These are phyloP conservation scores for Chalciporus piperatus DNA, from an alignment of 768 basidiomycete genomes.

Conservation along the genomic window DNA sequence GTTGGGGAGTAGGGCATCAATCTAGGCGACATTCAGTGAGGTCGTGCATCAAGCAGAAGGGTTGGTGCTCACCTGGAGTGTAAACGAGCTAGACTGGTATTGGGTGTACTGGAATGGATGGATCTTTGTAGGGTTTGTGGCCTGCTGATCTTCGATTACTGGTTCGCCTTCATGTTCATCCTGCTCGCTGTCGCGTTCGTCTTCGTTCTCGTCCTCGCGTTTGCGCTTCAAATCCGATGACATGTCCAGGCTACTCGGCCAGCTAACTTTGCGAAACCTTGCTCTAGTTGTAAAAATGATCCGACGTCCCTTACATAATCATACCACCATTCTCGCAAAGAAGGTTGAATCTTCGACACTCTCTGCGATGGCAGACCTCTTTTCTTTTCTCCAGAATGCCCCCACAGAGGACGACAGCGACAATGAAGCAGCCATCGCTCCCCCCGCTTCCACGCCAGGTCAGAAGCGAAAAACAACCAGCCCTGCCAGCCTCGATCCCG, in stretches of 20 bases:
- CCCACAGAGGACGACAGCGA: conserved; percentile 27
- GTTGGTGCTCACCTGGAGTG: conserved; percentile 62
- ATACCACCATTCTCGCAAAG: neutral
- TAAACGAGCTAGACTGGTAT: conserved; percentile 78
- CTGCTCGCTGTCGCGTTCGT: neutral
- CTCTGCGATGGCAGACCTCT: conserved; percentile 26
- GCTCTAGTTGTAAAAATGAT: too few species aligned
- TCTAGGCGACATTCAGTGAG: conserved; percentile 42
- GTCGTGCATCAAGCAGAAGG: neutral
- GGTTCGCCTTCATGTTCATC: too few species aligned
- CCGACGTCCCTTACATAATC: conserved; percentile 9
- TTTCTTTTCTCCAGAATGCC: conserved; percentile 28
- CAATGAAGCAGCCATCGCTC: conserved; percentile 11
- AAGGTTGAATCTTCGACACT: neutral
- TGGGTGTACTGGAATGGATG: conserved; percentile 27
- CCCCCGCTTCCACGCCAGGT: neutral
- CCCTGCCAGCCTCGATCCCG: conserved; percentile 3
- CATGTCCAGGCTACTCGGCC: too few species aligned
- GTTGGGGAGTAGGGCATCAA: conserved; percentile 77
- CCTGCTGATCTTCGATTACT: neutral
- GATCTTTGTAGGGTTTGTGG: conserved; percentile 12
- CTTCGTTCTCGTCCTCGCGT: conserved; percentile 12
- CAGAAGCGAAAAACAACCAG: conserved; percentile 27
- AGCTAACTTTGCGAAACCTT: too few species aligned
- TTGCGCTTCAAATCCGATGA: conserved; percentile 27